A percentile compares a stretch with the other conserved stretches of the same genome.
Evolutionary conservation across 225 moss, liverwort and hornwort genomes (phyloP).

Genomic region (Marchantia paleacea): DNA sequence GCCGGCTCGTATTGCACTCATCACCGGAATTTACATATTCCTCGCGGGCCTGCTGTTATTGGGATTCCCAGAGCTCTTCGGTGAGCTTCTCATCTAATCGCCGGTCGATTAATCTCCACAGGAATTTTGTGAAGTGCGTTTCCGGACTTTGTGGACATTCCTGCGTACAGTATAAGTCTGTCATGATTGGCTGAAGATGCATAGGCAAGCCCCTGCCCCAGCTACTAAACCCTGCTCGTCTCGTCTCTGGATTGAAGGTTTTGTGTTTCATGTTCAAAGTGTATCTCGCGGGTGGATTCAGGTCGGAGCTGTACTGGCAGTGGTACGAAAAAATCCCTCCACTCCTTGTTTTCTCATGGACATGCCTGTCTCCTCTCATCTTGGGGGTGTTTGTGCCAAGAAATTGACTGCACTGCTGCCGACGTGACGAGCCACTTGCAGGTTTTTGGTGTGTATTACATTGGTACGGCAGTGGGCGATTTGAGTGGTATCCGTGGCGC

Average conservation of each 20-base stretch:
- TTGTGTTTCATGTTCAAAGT: constrained; percentile 66
- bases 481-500: constrained; percentile 64
- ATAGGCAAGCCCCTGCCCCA: no score
- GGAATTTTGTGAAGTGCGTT: not conserved
- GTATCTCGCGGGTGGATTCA: constrained; percentile 85
- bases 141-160: not conserved
- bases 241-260: constrained; percentile 37
- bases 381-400: not conserved
- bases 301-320: constrained; percentile 79
- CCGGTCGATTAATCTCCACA: not conserved
- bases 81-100: constrained; percentile 27
- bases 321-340: constrained; percentile 42
- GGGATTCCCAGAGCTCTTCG: constrained; percentile 62
- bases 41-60: constrained; percentile 68
- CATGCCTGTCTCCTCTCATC: not conserved
- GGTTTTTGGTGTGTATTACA: constrained; percentile 95
- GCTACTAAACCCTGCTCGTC: not conserved
- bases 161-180: no score
- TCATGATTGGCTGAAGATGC: no score
- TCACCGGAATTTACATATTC: constrained; percentile 79
- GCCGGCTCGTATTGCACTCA: constrained; percentile 70
- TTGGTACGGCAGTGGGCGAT: constrained; percentile 88
- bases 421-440: constrained; percentile 19
- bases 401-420: not conserved
- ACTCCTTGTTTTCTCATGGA: not conserved